These are phyloP conservation scores for Pachyrhizus erosus DNA, from an alignment of 306 rosid species.

Conservation along the genomic window DNA sequence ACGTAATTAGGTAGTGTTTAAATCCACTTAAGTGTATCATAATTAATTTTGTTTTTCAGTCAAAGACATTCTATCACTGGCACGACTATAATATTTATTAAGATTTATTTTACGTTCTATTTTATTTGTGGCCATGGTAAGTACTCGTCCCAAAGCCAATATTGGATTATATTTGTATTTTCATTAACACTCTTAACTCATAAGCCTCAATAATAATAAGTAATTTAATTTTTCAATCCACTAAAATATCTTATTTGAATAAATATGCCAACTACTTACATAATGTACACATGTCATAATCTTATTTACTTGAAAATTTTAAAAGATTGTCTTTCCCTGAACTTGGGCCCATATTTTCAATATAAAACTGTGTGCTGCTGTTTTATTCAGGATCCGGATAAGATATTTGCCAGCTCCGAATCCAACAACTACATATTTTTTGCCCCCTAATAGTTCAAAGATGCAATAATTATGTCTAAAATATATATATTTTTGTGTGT, in stretches of 20 bases:
- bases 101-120: background rate
- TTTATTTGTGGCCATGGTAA: background rate
- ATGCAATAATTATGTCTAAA: constrained; percentile 18
- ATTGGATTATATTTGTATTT: background rate
- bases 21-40: background rate
- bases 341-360: background rate
- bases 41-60: background rate
- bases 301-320: background rate
- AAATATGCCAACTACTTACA: background rate
- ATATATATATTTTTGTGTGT: background rate
- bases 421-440: constrained; percentile 35
- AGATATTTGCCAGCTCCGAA: constrained; percentile 41
- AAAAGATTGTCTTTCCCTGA: background rate
- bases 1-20: background rate
- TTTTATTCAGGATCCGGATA: constrained; percentile 42
- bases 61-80: background rate
- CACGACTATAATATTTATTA: background rate
- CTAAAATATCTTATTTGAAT: background rate
- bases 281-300: background rate
- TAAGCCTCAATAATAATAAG: background rate
- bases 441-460: constrained; percentile 11
- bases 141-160: background rate
- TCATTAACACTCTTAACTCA: background rate
- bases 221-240: background rate
- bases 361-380: constrained; percentile 12